Base-by-base conservation (phyloP, 2,329 filamentous ascomycete species). In the Fusarium sp. region DNA sequence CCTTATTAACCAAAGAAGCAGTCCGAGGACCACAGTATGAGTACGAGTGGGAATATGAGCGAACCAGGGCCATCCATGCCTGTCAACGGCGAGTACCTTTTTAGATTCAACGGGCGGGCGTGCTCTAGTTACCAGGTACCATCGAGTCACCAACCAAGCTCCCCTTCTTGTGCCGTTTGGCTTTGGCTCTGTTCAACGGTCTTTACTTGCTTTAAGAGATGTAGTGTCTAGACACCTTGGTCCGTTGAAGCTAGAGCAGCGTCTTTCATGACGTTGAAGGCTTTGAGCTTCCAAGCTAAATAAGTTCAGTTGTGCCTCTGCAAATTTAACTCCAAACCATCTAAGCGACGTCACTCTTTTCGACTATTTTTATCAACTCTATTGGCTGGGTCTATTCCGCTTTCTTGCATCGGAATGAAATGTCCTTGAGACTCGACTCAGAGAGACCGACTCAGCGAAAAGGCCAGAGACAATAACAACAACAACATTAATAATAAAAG, bases 171-270 rank as follows among this genome's bases (percentile, higher is more conserved):
- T 56, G 24, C 59, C 45, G 39, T 42, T 55, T 66, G 44, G 30
- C 45, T 34, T 18, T 24, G 22, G 28, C 50, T 39, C 22, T 36
- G 17, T 26, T 38, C 48, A 62, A 72, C 48, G 45, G 58, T 38
- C 44, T 48, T 12, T 59, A n/a, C 34, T 20, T 55, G 26, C 26
- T 58, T 39, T 4, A 18, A 39, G 24, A 42, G 32, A 12, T 14
- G 30, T 50, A 54, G 52, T 36, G 42, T 44, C 28, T 44, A 60
- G 50, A 20, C n/a, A 61, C 38, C 39, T 56, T 52, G 22, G 39
- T 58, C 68, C 56, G 56, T 69, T 51, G 56, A 67, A 52, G 62
- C 36, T 66, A 61, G 44, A 67, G 44, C 28, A 32, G 18, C n/a
- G 24, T 39, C 18, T 60, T 50, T 24, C 39, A 55, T 74, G 67